phyloP scores from a whole-genome alignment of 2,329 filamentous ascomycete genomes.

The Arachnopeziza araneosa region DNA sequence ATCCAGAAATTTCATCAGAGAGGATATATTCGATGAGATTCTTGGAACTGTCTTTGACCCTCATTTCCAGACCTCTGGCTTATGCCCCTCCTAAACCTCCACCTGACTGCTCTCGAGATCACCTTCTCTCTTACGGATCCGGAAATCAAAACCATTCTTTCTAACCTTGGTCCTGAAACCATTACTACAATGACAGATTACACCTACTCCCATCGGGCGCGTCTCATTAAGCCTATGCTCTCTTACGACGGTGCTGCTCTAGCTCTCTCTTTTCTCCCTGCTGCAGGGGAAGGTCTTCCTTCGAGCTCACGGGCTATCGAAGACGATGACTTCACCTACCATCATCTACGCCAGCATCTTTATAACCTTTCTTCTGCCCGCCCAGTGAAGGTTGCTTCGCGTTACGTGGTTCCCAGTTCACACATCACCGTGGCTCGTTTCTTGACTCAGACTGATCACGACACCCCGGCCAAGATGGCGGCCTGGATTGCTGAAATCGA shows the following conservation, averaged over 20 bases:
- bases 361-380: constrained; percentile 55
- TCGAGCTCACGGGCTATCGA: constrained; percentile 33
- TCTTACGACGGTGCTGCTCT: constrained; percentile 82
- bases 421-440: constrained; percentile 87
- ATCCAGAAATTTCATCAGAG: not conserved
- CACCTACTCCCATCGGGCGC: constrained; percentile 60
- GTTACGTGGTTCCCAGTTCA: constrained; percentile 84
- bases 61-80: constrained; percentile 69
- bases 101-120: constrained; percentile 81
- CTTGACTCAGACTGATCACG: constrained; percentile 60
- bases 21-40: not conserved
- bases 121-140: constrained; percentile 69
- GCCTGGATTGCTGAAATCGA: constrained; percentile 68
- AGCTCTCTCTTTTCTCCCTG: constrained; percentile 82
- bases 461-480: constrained; percentile 44
- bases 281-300: constrained; percentile 52
- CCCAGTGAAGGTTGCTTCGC: constrained; percentile 65
- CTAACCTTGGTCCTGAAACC: constrained; percentile 45
- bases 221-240: constrained; percentile 75
- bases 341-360: constrained; percentile 79
- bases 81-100: constrained; percentile 72
- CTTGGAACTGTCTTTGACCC: not conserved
- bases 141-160: constrained; percentile 61
- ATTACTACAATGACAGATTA: constrained; percentile 60
- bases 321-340: constrained; percentile 74